phyloP scores from a whole-genome alignment of 2,329 filamentous ascomycete genomes.

The Colletotrichum neosansevieriae region DNA sequence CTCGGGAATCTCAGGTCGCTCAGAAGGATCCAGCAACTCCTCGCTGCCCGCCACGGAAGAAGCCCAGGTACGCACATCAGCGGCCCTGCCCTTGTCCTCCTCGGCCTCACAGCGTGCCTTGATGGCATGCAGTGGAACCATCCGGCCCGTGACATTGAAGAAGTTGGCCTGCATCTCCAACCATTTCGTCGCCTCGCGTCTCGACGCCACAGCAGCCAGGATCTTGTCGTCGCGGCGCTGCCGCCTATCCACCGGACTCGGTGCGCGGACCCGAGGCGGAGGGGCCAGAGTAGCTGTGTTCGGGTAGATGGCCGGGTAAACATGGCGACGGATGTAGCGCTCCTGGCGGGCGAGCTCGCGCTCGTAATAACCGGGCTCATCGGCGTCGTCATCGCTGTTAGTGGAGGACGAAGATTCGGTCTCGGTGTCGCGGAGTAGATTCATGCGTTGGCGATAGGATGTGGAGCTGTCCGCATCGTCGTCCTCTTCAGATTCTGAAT shows the following conservation, averaged over 20 bases:
- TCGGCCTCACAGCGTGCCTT: constrained; percentile 49
- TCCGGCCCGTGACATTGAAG: constrained; percentile 56
- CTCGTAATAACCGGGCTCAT: constrained; percentile 26
- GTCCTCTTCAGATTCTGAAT: constrained; percentile 20
- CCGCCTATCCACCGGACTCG: constrained; percentile 27
- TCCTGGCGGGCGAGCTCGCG: constrained; percentile 44
- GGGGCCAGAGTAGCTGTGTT: constrained; percentile 15
- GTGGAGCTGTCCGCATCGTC: constrained; percentile 38
- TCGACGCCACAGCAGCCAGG: constrained; percentile 51
- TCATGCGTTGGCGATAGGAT: constrained; percentile 17
- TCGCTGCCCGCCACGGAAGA: constrained; percentile 26
- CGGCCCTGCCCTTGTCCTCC: constrained; percentile 42
- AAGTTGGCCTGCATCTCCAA: constrained; percentile 59
- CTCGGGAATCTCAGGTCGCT: constrained; percentile 24
- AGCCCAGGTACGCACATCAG: constrained; percentile 35
- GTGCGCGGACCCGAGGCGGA: constrained; percentile 45
- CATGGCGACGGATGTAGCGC: constrained; percentile 49
- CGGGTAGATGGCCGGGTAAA: constrained; percentile 50
- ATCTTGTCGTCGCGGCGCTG: constrained; percentile 49
- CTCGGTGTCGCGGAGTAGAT: constrained; percentile 46
- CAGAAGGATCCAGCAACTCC: constrained; percentile 36
- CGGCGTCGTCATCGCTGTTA: constrained; percentile 36
- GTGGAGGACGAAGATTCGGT: constrained; percentile 42
- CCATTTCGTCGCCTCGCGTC: constrained; percentile 51
- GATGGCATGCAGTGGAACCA: constrained; percentile 54